phyloP scores from a whole-genome alignment of 495 filamentous ascomycete species.

The Rhypophila decipiens region DNA sequence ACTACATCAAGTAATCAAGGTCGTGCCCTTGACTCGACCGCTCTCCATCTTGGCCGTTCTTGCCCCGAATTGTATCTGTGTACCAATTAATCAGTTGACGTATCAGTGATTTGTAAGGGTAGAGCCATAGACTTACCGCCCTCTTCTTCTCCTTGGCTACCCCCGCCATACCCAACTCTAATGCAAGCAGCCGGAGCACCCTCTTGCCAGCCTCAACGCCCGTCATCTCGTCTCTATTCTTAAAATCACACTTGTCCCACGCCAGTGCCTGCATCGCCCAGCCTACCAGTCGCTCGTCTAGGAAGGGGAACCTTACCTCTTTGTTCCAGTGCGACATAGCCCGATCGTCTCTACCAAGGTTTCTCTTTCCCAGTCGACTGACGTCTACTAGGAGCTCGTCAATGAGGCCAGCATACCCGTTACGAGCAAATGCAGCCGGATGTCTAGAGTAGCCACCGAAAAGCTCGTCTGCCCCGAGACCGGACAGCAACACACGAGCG shows the following conservation, averaged over 20 bases:
- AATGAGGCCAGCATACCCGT: constrained; percentile 63
- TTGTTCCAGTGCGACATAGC: constrained; percentile 85
- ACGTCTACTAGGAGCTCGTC: constrained; percentile 86
- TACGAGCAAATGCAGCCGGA: constrained; percentile 61
- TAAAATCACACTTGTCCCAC: constrained; percentile 83
- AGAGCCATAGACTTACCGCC: constrained; percentile 45
- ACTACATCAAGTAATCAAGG: constrained; percentile 30
- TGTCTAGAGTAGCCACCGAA: constrained; percentile 92
- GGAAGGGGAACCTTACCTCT: constrained; percentile 85
- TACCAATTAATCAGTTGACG: constrained; percentile 8
- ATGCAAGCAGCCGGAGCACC: constrained; percentile 71
- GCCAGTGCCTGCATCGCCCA: constrained; percentile 71
- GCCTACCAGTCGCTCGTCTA: constrained; percentile 77
- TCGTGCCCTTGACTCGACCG: constrained; percentile 66
- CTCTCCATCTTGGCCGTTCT: constrained; percentile 80
- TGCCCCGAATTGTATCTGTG: constrained; percentile 73
- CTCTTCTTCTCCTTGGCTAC: constrained; percentile 86
- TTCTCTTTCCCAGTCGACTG: constrained; percentile 78
- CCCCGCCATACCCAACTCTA: constrained; percentile 59
- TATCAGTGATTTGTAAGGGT: neutral
- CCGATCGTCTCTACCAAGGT: constrained; percentile 89
- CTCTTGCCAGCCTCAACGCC: constrained; percentile 72
- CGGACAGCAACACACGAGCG: constrained; percentile 81
- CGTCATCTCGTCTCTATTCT: constrained; percentile 29
- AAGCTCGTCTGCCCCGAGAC: constrained; percentile 92